Evolutionary conservation across 2,329 filamentous ascomycete genomes (phyloP), one percentile per base, ranked within the genome.

Genomic region (Talaromyces sp.): DNA sequence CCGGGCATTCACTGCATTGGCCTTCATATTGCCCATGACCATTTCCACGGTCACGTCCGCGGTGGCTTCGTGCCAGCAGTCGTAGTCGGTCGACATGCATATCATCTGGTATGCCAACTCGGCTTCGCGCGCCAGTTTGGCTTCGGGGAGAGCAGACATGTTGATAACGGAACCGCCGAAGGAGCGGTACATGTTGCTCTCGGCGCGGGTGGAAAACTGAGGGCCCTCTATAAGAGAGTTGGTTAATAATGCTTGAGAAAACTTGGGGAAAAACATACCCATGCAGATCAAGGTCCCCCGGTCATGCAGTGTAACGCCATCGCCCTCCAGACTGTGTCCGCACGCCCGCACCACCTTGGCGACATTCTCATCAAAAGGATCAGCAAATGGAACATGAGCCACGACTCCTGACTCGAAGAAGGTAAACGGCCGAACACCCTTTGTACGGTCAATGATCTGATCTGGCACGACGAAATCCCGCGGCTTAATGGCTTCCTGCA

Each of bases 61-160:
- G 61, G 86, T 89, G 55, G 84, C 84, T 21, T 84, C 86, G 56
- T 93, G 89, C 95, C 95, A 99, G 86, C 93, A 98, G 81, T 99
- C 95, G 76, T 99, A 99, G 81, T 99, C 95, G 29, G 95, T 99
- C 35, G 91, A 91, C 95, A 99, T 99, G 82, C 93, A 96, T 71
- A 99, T 96, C 85, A 97, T 96, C 80, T 96, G 92, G 78, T 98
- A 98, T 38, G 89, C 89, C 68, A 99, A 89, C 81, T 99, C 95
- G 26, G 95, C 95, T 80, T 99, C 95, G 58, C 91, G 88, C 10
- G 95, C 95, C 21, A 99, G 87, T 82, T 99, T 99, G 55, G 93
- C 90, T 80, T 99, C 95, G 21, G 95, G 95, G 17, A 99, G 84
- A 14, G 89, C 89, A 51, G 91, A 96, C 95, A 99, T 99, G 84